Conservation (phyloP, 495 filamentous ascomycete genomes). For the Mycothermus thermophilus region DNA sequence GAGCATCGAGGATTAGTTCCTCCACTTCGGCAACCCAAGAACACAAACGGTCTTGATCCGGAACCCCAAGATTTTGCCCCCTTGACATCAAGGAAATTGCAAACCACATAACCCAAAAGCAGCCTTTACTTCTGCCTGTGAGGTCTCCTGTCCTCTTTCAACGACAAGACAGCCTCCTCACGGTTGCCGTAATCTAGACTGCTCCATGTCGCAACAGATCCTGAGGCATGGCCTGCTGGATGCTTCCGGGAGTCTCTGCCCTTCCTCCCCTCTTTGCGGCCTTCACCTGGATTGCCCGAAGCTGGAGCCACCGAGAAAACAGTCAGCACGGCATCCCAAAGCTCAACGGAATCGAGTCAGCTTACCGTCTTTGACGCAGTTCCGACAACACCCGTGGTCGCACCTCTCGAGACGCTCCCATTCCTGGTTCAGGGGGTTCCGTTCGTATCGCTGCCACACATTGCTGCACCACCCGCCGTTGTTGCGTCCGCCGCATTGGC, state of each 20-base stretch:
- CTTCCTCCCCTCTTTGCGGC: constrained; percentile 3
- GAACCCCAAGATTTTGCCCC: too few species aligned
- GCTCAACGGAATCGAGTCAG: too few species aligned
- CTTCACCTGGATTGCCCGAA: neutral
- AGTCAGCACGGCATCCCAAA: neutral
- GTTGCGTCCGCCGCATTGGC: constrained; percentile 27
- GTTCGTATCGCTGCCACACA: constrained; percentile 15
- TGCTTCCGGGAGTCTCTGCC: constrained; percentile 9
- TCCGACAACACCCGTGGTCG: constrained; percentile 30
- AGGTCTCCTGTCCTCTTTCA: too few species aligned
- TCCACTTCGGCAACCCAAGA: too few species aligned
- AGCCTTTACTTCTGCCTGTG: too few species aligned
- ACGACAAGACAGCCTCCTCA: too few species aligned
- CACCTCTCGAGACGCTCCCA: constrained; percentile 26
- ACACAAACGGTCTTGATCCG: too few species aligned
- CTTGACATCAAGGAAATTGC: too few species aligned
- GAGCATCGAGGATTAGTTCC: too few species aligned
- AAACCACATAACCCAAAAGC: too few species aligned
- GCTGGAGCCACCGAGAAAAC: neutral
- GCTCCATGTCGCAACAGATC: too few species aligned
- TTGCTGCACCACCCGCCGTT: constrained; percentile 27
- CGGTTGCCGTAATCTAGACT: too few species aligned
- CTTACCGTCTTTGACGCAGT: constrained; percentile 25
- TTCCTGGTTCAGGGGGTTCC: constrained; percentile 21
- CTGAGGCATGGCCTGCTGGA: constrained; percentile 2